Percentiles rank a stretch among this genome's conserved stretches.
These are phyloP conservation scores for Zangia roseola DNA, from an alignment of 768 basidiomycete genomes.

Conservation along the genomic window DNA sequence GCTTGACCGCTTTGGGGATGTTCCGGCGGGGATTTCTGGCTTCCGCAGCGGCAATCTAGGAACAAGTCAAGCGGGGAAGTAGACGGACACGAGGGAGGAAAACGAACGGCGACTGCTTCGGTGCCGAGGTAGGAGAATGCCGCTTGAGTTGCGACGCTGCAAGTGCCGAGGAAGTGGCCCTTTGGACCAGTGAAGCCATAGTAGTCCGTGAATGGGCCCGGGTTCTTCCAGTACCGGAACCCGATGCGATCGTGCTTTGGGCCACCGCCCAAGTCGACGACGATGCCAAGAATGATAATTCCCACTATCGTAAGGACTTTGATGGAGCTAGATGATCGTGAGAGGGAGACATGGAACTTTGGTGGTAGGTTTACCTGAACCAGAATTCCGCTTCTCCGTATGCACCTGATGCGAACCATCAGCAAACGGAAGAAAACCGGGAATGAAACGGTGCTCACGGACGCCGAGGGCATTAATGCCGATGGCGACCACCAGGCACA, in stretches of 20 bases:
- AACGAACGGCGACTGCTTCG: conserved; percentile 45
- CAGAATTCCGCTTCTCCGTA: conserved; percentile 51
- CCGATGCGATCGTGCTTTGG: conserved; percentile 52
- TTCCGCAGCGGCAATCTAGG: conserved; percentile 44
- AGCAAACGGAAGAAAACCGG: background rate
- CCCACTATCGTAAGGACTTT: conserved; percentile 51
- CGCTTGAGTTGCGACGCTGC: conserved; percentile 56
- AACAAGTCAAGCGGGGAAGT: background rate
- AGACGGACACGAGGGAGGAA: background rate
- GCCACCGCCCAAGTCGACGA: conserved; percentile 53
- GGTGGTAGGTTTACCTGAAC: conserved; percentile 33
- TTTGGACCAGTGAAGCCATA: conserved; percentile 38
- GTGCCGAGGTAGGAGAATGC: conserved; percentile 62
- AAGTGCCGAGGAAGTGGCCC: conserved; percentile 51
- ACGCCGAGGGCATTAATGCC: conserved; percentile 44
- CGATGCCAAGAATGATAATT: conserved; percentile 45
- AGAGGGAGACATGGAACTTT: background rate
- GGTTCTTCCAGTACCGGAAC: conserved; percentile 48
- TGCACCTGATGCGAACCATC: conserved; percentile 24
- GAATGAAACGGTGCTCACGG: conserved; percentile 19
- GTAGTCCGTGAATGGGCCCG: conserved; percentile 55
- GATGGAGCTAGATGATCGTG: conserved; percentile 37
- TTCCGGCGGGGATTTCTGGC: conserved; percentile 49
- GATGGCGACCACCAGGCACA: conserved; percentile 51
- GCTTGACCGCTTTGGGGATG: conserved; percentile 39